A percentile compares a stretch with the other conserved stretches of the same genome.
These are phyloP conservation scores for Chaetothyriales sp. DNA, from an alignment of 2,329 filamentous ascomycete genomes.

Conservation along the genomic window DNA sequence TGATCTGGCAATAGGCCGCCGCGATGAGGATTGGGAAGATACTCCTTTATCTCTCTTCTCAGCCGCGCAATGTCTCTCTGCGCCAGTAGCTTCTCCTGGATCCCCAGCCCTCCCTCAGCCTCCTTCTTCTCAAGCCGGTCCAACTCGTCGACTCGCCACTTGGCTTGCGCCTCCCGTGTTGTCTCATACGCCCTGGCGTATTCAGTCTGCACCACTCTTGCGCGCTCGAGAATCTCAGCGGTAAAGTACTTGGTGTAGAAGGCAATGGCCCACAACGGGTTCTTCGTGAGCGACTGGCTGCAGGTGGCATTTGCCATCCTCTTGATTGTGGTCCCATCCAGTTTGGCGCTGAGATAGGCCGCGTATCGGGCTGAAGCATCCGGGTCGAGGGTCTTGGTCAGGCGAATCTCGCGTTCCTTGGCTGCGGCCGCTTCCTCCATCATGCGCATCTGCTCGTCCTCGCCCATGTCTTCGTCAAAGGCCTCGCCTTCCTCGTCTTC, in stretches of 20 bases:
- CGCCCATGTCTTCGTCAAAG: constrained; percentile 13
- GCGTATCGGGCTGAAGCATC: constrained; percentile 13
- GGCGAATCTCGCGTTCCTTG: constrained; percentile 10
- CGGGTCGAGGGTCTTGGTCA: constrained; percentile 11
- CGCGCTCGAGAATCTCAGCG: constrained; percentile 50
- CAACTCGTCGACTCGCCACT: constrained; percentile 42
- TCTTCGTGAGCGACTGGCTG: constrained; percentile 49
- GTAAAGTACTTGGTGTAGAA: constrained; percentile 53
- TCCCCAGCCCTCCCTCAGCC: constrained; percentile 19
- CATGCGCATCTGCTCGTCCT: constrained; percentile 12
- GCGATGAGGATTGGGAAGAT: constrained; percentile 28
- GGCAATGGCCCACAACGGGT: constrained; percentile 48
- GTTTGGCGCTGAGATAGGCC: constrained; percentile 13
- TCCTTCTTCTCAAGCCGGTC: constrained; percentile 21
- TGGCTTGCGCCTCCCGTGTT: constrained; percentile 38
- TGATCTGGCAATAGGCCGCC: constrained; percentile 35
- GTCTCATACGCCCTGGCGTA: constrained; percentile 36
- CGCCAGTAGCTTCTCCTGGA: constrained; percentile 11
- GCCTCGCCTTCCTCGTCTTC: constrained; percentile 17
- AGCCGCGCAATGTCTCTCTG: constrained; percentile 13
- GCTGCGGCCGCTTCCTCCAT: constrained; percentile 11
- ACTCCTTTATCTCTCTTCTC: constrained; percentile 21
- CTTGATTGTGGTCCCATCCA: constrained; percentile 36
- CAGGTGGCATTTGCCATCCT: constrained; percentile 52
- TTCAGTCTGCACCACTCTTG: constrained; percentile 45